Percentiles rank a stretch among this genome's conserved stretches.
phyloP scores from a whole-genome alignment of 768 basidiomycete genomes.

The Xerocomellus intermedius region DNA sequence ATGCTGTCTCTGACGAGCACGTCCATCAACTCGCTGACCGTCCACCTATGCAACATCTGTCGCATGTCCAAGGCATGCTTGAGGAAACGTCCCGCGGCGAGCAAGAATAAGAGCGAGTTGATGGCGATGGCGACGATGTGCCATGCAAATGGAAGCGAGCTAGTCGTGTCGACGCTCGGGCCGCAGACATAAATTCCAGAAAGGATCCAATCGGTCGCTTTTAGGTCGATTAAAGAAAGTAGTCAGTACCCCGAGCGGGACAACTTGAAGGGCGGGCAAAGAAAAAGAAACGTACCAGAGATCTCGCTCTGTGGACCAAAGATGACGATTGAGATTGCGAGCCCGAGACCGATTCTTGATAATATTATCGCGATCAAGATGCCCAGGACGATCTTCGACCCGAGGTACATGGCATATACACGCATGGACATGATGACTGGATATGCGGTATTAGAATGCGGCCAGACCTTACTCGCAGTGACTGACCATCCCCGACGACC shows the following conservation, averaged over 20 bases:
- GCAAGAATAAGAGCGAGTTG: constrained; percentile 14
- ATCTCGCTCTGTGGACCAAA: constrained; percentile 21
- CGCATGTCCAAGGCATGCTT: constrained; percentile 9
- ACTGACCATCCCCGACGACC: constrained; percentile 13
- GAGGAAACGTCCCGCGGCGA: constrained; percentile 15
- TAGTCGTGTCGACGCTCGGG: not conserved
- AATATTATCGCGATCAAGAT: constrained; percentile 8
- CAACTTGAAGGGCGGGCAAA: too few species aligned
- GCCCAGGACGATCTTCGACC: constrained; percentile 7
- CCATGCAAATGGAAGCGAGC: constrained; percentile 14
- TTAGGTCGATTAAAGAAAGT: too few species aligned
- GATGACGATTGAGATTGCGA: constrained; percentile 5
- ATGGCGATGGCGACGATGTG: constrained; percentile 10
- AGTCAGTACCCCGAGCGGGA: too few species aligned
- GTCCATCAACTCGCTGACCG: constrained; percentile 12
- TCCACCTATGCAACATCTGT: constrained; percentile 8
- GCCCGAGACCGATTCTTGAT: constrained; percentile 4
- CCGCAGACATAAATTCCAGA: constrained; percentile 17
- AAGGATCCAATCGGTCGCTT: constrained; percentile 17
- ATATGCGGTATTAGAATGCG: not conserved
- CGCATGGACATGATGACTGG: constrained; percentile 20
- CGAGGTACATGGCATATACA: constrained; percentile 22
- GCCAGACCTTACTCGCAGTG: not conserved
- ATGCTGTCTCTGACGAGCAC: constrained; percentile 19
- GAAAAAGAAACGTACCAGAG: not conserved